Percentiles rank a stretch among this genome's conserved stretches.
Conservation (phyloP, 805 yeast species). For the Kodamaea hsintzibuensis region DNA sequence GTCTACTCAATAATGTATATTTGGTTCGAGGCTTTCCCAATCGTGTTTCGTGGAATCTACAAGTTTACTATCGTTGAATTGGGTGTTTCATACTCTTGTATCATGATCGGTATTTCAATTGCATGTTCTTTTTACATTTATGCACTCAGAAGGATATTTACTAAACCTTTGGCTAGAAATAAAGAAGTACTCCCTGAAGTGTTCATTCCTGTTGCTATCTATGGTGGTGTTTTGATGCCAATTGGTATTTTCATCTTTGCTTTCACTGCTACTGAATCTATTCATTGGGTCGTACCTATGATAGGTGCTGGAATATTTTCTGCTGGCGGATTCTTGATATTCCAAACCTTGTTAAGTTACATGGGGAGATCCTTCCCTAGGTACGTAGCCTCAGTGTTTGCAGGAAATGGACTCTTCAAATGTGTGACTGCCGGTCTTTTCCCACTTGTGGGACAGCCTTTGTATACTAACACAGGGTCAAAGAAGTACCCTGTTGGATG, state of each 20-base stretch:
- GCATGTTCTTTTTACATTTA: constrained; percentile 14
- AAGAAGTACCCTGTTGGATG: too few species aligned
- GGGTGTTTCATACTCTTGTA: constrained; percentile 50
- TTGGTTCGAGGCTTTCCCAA: constrained; percentile 64
- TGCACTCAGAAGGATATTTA: constrained; percentile 12
- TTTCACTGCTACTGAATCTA: too few species aligned
- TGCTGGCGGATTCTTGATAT: constrained; percentile 31
- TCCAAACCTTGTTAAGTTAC: constrained; percentile 54
- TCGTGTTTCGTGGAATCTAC: constrained; percentile 47
- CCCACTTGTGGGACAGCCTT: constrained; percentile 62
- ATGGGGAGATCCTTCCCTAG: constrained; percentile 49
- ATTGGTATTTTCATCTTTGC: too few species aligned
- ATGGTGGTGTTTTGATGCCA: constrained; percentile 22
- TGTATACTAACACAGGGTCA: constrained; percentile 57
- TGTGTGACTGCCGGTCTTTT: constrained; percentile 56
- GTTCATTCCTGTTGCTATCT: constrained; percentile 22
- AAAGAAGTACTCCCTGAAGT: too few species aligned
- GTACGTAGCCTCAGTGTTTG: constrained; percentile 56
- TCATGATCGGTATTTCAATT: constrained; percentile 44
- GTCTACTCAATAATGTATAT: constrained; percentile 54
- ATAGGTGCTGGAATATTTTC: constrained; percentile 21
- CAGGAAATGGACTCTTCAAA: too few species aligned
- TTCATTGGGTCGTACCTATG: constrained; percentile 24
- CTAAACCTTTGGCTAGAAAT: constrained; percentile 13
- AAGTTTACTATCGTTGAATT: constrained; percentile 48